Base-by-base conservation (phyloP, 2,329 filamentous ascomycete genomes). In the Fusarium devonianum region DNA sequence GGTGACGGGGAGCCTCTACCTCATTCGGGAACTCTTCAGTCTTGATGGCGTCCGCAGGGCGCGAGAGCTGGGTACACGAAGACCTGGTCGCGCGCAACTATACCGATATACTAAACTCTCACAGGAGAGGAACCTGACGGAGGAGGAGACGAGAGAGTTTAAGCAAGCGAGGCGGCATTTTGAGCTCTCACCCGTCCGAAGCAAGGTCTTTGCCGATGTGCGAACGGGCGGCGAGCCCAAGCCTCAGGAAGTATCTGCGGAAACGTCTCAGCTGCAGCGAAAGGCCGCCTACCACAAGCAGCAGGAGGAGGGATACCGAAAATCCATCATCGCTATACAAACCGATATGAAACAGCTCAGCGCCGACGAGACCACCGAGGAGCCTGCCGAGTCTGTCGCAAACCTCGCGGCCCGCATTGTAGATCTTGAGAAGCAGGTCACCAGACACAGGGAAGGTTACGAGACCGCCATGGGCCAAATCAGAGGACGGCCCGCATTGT, bases 1-100 rank as follows among this genome's bases (percentile, higher is more conserved):
- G 12, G 65, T 75, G 17, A 74, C 73, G 1, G 73, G 73, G 8
- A 76, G 73, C 50, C 65, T 76, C 19, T 76, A 76, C 44, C 62
- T 75, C 26, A 66, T 74, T 19, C 66, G 71, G 10, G 70, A 74
- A 34, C 50, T 74, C 11, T 71, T 69, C 49, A 56, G 47, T 8
- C 58, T 69, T 12, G 53, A 68, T 7, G 66, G 68, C 11, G 60
- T 74, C 22, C 53, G 61, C 18, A 66, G 63, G 21, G 60, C 43
- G 32, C 58, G 63, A 33, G 62, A 68, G 42, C 56, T 62, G 21
- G 66, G 65, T 28, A 71, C 65, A 14, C 64, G 65, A 49, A 62
- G 65, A 28, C 71, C 71, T 7, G 70, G 70, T 23, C 62, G 60
- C 17, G 44, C 68, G 9, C 71, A 73, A 46, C 64, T 74, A 17